phyloP scores from a whole-genome alignment of 495 filamentous ascomycete species.

The Amphirosellinia nigrospora region DNA sequence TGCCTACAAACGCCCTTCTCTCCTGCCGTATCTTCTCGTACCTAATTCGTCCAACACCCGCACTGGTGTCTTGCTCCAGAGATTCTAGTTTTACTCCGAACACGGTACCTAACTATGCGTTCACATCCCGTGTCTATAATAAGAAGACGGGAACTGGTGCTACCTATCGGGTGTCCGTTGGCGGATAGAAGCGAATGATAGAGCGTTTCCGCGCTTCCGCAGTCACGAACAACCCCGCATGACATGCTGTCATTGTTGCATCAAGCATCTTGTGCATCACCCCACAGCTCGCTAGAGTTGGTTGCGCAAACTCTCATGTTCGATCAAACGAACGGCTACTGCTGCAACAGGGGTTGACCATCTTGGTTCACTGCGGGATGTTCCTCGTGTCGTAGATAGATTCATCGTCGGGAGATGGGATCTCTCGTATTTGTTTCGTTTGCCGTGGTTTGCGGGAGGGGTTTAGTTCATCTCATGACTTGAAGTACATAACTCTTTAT shows the following conservation, averaged over 20 bases:
- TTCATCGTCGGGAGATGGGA: neutral
- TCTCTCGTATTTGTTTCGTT: neutral
- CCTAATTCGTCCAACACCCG: no score
- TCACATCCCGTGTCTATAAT: conserved; percentile 11
- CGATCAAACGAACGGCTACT: conserved; percentile 2
- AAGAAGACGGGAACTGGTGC: conserved; percentile 2
- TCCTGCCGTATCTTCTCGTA: neutral
- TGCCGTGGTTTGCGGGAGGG: neutral
- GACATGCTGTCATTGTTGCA: conserved; percentile 13
- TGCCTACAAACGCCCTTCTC: neutral
- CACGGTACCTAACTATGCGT: neutral
- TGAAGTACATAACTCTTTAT: neutral
- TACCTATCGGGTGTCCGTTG: neutral
- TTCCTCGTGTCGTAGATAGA: neutral
- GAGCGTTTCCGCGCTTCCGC: neutral
- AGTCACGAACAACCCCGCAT: neutral
- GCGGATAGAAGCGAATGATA: neutral
- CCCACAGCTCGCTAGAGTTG: conserved; percentile 18
- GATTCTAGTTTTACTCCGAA: neutral
- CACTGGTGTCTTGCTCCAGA: neutral
- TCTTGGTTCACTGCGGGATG: conserved; percentile 3
- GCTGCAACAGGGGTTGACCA: neutral
- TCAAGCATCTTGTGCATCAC: conserved; percentile 8
- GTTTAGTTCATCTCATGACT: neutral
- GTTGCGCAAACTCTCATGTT: neutral